Evolutionary conservation across 2,329 filamentous ascomycete species (phyloP), one percentile per base, ranked within the genome.

Genomic region (Pseudophaeomoniella oleicola): DNA sequence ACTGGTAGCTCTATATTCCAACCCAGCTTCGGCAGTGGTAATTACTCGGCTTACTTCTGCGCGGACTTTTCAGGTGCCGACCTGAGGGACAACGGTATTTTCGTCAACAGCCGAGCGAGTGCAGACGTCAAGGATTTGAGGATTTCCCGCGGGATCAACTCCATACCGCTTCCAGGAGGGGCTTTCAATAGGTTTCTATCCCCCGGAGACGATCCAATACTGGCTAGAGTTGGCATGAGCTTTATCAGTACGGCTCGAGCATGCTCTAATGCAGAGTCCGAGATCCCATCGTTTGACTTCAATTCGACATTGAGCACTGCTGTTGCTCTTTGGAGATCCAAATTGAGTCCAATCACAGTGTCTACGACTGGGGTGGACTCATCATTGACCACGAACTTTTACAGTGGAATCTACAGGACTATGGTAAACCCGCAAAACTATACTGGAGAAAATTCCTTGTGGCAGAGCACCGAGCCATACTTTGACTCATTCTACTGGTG

Each of bases 391-490:
- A 72, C 55, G n/a, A 69, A 72, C 14, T 81, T 84, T 46, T 83
- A 78, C 65, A 80, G 74, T 32, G 78, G 78, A 3, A 66, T 76
- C n/a, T 84, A 84, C 49, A 64, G 78, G 13, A 69, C 73, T 3
- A 72, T 82, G 69, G 72, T 83, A 41, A 78, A 72, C 36, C 79
- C 79, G 2, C 78, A 83, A 46, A 79, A 83, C 46, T 82, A 81
- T 46, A 82, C 79, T 0, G 76, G 76, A 0, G 79, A 84, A 51
- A 84, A 84, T 38, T 75, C 76, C 2, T 51, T 75, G 0, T 84
- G 78, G 77, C 45, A 69, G 2, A 77, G 69, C 31, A 61, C 60
- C 2, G 77, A 81, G 50, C 78, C 78, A 0, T 84, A 83, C 47
- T 84, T 78, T 48, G 79, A 84, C 52, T 81, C 75, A 0, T 82